Conservation (phyloP, 2,329 filamentous ascomycete species). For the Claviceps humidiphila region DNA sequence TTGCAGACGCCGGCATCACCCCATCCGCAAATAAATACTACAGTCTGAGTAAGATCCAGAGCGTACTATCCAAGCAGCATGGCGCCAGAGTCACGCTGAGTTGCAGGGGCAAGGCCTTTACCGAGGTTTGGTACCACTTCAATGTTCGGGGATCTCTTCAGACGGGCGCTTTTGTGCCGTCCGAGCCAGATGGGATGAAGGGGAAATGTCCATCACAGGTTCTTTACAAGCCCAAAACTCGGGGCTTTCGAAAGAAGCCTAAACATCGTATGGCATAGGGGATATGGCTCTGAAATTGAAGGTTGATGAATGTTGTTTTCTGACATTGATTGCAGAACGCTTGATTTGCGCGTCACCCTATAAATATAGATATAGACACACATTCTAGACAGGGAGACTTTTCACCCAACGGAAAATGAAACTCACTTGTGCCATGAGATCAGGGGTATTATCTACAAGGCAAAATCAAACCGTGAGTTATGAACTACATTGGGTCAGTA, state of each 20-base stretch:
- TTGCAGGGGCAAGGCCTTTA: constrained; percentile 34
- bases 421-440: no score
- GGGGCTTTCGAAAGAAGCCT: neutral
- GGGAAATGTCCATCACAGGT: constrained; percentile 53
- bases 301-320: no score
- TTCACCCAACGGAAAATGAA: no score
- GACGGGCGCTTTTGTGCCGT: constrained; percentile 44
- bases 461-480: no score
- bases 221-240: constrained; percentile 35
- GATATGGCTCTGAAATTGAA: no score
- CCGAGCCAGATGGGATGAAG: constrained; percentile 40
- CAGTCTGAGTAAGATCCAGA: constrained; percentile 42
- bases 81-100: constrained; percentile 44
- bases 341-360: neutral
- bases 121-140: constrained; percentile 52
- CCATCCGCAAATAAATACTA: constrained; percentile 45
- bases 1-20: constrained; percentile 46
- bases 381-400: no score
- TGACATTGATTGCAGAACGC: no score
- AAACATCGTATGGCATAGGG: no score
- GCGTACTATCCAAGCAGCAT: constrained; percentile 38
- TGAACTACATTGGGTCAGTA: no score
- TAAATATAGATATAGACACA: no score
- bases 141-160: constrained; percentile 44
- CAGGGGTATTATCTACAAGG: no score